Percentiles rank a stretch among this genome's conserved stretches.
Conservation (phyloP, 345 rosid species). For the Orychophragmus violaceus region DNA sequence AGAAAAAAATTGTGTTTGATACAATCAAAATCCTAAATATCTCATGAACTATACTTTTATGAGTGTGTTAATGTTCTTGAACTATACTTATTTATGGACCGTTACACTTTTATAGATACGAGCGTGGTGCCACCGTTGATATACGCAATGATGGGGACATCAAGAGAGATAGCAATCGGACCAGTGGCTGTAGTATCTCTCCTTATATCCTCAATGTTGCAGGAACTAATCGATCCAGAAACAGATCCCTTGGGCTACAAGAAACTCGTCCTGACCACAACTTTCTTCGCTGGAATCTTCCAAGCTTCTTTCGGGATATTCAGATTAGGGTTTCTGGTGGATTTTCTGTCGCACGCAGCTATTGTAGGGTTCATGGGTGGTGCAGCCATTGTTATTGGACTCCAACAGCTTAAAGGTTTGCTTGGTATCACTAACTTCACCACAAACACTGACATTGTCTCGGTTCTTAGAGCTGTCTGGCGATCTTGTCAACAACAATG, state of each 20-base stretch:
- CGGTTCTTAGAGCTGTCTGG: slow-evolving; percentile 67
- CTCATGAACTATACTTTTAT: not conserved
- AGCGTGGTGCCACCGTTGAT: slow-evolving; percentile 85
- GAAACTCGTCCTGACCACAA: slow-evolving; percentile 61
- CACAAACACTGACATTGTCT: slow-evolving; percentile 67
- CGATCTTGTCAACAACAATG: slow-evolving; percentile 60
- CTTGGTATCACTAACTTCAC: slow-evolving; percentile 72
- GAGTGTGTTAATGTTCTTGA: not conserved
- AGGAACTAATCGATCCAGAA: slow-evolving; percentile 54
- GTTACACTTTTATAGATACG: slow-evolving; percentile 44
- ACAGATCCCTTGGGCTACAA: slow-evolving; percentile 56
- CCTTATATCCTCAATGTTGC: slow-evolving; percentile 71
- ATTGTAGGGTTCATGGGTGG: slow-evolving; percentile 95
- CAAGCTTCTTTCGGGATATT: slow-evolving; percentile 77
- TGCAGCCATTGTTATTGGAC: slow-evolving; percentile 88
- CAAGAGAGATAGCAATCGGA: slow-evolving; percentile 86
- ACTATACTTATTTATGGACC: not conserved
- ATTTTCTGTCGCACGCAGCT: slow-evolving; percentile 81
- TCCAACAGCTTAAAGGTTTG: slow-evolving; percentile 84
- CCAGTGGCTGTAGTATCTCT: slow-evolving; percentile 93
- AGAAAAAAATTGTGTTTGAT: not conserved
- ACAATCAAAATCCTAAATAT: not conserved
- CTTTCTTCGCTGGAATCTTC: slow-evolving; percentile 78
- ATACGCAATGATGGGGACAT: slow-evolving; percentile 88
- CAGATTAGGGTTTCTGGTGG: slow-evolving; percentile 90